Percentiles rank a stretch among this genome's conserved stretches.
phyloP scores from a whole-genome alignment of 2,329 filamentous ascomycete genomes.

The Aquanectria penicillioides region DNA sequence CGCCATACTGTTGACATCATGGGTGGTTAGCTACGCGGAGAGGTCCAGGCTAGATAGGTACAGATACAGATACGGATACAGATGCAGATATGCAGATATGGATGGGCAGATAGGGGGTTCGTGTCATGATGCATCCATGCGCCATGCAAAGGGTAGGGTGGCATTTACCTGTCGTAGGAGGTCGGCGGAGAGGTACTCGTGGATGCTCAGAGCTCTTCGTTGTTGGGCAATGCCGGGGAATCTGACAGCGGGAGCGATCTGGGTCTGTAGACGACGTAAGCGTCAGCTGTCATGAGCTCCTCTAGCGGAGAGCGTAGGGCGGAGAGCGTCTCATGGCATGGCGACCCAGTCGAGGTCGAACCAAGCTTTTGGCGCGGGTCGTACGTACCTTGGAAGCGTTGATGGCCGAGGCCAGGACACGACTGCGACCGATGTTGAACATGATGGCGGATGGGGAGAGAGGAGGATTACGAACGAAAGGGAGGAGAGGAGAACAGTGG shows the following conservation, averaged over 20 bases:
- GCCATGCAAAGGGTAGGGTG: slow-evolving; percentile 22
- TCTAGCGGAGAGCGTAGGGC: background rate
- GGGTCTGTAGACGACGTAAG: slow-evolving; percentile 33
- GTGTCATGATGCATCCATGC: slow-evolving; percentile 3
- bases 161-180: slow-evolving; percentile 77
- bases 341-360: slow-evolving; percentile 30
- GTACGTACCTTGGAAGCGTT: slow-evolving; percentile 77
- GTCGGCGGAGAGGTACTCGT: slow-evolving; percentile 97
- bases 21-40: slow-evolving; percentile 31
- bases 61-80: no score
- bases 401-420: slow-evolving; percentile 82
- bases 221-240: slow-evolving; percentile 78
- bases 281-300: slow-evolving; percentile 24
- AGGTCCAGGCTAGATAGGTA: slow-evolving; percentile 22
- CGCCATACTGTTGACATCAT: slow-evolving; percentile 76
- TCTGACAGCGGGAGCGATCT: slow-evolving; percentile 60
- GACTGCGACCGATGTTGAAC: slow-evolving; percentile 88
- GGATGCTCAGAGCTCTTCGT: slow-evolving; percentile 90
- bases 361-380: slow-evolving; percentile 24
- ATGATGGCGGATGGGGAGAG: slow-evolving; percentile 60
- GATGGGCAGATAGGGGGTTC: slow-evolving; percentile 19
- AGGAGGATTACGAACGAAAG: slow-evolving; percentile 17
- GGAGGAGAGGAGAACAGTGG: slow-evolving; percentile 27
- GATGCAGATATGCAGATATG: no score
- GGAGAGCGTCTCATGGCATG: background rate